Evolutionary conservation across 2,329 filamentous ascomycete genomes (phyloP).

Genomic region (Reticulascus tulasneorum): DNA sequence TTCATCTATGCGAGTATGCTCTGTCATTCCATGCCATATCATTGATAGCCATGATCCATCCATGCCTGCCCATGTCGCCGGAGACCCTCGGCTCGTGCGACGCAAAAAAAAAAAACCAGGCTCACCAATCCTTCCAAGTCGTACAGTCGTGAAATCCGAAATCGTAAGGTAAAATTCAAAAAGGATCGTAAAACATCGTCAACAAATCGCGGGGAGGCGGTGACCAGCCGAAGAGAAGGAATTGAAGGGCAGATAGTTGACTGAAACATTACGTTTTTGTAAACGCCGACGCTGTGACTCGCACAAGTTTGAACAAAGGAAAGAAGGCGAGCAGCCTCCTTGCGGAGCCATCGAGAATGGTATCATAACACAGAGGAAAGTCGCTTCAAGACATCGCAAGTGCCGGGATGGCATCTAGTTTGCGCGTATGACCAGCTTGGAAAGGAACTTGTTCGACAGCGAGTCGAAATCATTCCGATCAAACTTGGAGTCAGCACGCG

Average conservation of each 20-base stretch:
- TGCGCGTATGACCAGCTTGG: conserved; percentile 91
- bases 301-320: conserved; percentile 15
- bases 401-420: conserved; percentile 52
- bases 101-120: conserved; percentile 7
- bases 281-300: conserved; percentile 17
- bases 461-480: conserved; percentile 92
- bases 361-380: not conserved
- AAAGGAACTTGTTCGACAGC: conserved; percentile 94
- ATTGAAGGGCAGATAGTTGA: conserved; percentile 2
- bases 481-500: conserved; percentile 75
- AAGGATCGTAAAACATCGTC: conserved; percentile 16
- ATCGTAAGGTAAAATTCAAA: too few relatives aligned
- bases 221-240: conserved; percentile 16
- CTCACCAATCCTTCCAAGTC: conserved; percentile 12
- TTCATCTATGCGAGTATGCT: conserved; percentile 14
- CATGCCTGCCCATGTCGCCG: conserved; percentile 14
- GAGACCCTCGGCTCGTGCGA: conserved; percentile 12
- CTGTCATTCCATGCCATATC: too few relatives aligned
- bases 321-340: conserved; percentile 1
- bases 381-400: not conserved
- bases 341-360: conserved; percentile 1
- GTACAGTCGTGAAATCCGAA: conserved; percentile 17
- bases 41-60: too few relatives aligned
- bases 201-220: conserved; percentile 12
- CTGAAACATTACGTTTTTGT: conserved; percentile 3